Evolutionary conservation across 1,139 yeast genomes (phyloP).

Genomic region (Magnusiomyces fungicola): DNA sequence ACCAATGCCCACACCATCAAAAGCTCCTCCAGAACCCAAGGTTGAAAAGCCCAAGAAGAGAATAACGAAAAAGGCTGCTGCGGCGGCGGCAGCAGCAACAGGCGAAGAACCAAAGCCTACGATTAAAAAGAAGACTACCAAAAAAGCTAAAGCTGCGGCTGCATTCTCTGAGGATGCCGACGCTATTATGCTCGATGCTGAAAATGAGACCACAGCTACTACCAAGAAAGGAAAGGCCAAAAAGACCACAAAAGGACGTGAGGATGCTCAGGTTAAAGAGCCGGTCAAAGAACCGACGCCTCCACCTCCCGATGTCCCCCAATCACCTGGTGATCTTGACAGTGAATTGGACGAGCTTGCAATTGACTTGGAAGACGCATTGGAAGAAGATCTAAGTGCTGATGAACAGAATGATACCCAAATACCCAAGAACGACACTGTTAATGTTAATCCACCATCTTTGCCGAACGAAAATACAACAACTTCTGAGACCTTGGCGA

Average conservation of each 20-base stretch:
- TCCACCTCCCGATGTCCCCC: no score
- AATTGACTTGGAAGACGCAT: not conserved
- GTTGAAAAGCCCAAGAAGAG: no score
- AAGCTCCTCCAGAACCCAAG: no score
- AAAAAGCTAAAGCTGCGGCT: no score
- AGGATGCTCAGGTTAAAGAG: no score
- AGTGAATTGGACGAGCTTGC: slow-evolving; percentile 1
- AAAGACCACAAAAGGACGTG: not conserved
- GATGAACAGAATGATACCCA: not conserved
- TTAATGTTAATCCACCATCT: not conserved
- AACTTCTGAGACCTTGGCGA: no score
- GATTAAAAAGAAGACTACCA: no score
- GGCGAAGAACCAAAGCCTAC: no score
- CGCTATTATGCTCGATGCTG: not conserved
- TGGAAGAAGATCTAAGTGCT: not conserved
- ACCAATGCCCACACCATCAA: not conserved
- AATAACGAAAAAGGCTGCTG: no score
- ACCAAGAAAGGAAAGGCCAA: not conserved
- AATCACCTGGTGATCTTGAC: not conserved
- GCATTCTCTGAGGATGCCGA: not conserved
- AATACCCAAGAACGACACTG: not conserved
- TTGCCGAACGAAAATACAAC: no score
- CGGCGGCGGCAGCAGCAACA: no score
- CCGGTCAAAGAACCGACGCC: no score
- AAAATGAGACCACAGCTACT: not conserved